These are phyloP conservation scores for Linaria vulgaris DNA, from an alignment of 257 asterid species.

Conservation along the genomic window DNA sequence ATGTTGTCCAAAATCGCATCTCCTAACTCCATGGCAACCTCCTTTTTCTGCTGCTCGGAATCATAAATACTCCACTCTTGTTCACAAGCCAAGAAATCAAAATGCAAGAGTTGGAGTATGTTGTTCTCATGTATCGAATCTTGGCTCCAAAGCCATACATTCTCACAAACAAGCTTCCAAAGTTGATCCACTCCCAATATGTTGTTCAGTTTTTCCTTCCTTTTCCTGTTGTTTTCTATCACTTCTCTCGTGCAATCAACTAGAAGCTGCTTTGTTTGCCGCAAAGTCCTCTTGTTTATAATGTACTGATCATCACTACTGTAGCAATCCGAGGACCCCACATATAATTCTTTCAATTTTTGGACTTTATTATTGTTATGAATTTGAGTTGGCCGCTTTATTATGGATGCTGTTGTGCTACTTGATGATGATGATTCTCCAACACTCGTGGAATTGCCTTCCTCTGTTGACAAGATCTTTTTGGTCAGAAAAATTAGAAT, in stretches of 20 bases:
- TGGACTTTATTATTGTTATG: not conserved
- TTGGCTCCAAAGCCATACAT: constrained; percentile 71
- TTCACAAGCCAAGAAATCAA: constrained; percentile 38
- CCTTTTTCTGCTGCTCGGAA: constrained; percentile 30
- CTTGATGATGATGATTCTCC: constrained; percentile 33
- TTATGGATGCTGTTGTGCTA: constrained; percentile 21
- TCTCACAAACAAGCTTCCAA: constrained; percentile 57
- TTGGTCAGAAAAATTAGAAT: not conserved
- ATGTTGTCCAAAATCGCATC: constrained; percentile 58
- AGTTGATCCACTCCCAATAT: constrained; percentile 62
- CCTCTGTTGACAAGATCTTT: constrained; percentile 24
- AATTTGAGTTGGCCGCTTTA: constrained; percentile 27
- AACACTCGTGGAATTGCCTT: constrained; percentile 24
- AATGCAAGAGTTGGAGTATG: constrained; percentile 28
- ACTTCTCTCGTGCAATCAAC: constrained; percentile 64
- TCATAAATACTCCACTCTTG: constrained; percentile 42
- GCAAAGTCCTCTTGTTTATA: constrained; percentile 56
- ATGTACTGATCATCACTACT: constrained; percentile 45
- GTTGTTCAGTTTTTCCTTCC: constrained; percentile 34
- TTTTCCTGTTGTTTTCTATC: constrained; percentile 42
- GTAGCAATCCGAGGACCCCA: constrained; percentile 7
- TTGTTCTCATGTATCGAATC: constrained; percentile 50
- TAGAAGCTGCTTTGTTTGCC: constrained; percentile 50
- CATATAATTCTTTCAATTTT: constrained; percentile 12
- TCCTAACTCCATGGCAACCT: constrained; percentile 41